Evolutionary conservation across 805 yeast species (phyloP).

Genomic region (Kodamaea lidongshanica): DNA sequence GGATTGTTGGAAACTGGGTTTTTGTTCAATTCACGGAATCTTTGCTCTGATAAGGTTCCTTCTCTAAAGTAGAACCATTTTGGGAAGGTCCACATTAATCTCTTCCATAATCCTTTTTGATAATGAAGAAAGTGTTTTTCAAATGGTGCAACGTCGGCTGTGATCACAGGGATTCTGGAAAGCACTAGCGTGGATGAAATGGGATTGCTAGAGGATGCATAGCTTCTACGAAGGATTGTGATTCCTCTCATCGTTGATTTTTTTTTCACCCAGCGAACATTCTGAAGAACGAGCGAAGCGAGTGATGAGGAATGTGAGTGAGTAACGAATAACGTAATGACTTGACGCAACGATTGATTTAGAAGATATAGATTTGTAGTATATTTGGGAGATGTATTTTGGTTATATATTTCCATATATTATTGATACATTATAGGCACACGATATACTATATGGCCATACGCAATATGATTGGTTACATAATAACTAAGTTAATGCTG

Average conservation of each 20-base stretch:
- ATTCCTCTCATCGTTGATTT: conserved; percentile 8
- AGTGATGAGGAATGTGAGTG: no score
- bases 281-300: no score
- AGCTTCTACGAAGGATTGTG: conserved; percentile 10
- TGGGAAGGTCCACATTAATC: conserved; percentile 98
- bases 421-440: no score
- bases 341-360: no score
- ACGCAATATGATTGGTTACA: no score
- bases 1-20: conserved; percentile 70
- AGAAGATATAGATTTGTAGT: no score
- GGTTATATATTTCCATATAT: no score
- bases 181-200: conserved; percentile 52
- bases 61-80: conserved; percentile 83
- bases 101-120: conserved; percentile 77
- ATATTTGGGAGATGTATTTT: no score
- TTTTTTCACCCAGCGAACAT: not conserved
- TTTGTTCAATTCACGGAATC: conserved; percentile 65
- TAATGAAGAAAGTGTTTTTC: conserved; percentile 74
- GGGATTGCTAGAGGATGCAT: conserved; percentile 7
- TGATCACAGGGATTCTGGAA: conserved; percentile 78
- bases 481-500: no score
- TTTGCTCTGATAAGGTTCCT: conserved; percentile 85
- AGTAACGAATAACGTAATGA: no score
- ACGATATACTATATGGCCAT: no score
- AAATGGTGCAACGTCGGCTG: conserved; percentile 66